Evolutionary conservation across 352 stramenopile species (phyloP), one percentile per base, ranked within the genome.

Genomic region (Globisporangium rhizosaccharum): DNA sequence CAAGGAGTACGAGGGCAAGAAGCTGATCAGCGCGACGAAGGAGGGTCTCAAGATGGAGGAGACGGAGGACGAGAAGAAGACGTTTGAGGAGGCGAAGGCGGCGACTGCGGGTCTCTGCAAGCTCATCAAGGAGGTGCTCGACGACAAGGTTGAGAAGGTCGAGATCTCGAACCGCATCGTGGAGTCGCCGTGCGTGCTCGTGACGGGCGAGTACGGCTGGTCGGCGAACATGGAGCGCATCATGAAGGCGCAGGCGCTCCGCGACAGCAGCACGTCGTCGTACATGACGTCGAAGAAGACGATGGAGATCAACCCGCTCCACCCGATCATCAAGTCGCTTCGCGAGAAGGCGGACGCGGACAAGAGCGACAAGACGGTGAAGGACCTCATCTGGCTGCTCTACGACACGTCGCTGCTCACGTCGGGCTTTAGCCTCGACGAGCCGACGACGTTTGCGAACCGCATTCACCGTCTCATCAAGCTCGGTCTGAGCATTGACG

Each of bases 241-340:
- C 81, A 99, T 99, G 97, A 99, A 99, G 84, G 97, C 97, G 10
- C 97, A 99, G 85, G 97, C 97, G 36, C 92, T 99, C 62, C 94
- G 97, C 66, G 97, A 99, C 82, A 92, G 89, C 63, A 96, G 87
- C 71, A 98, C 97, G 49, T 97, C 88, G 61, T 82, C 92, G 42
- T 99, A 99, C 94, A 99, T 99, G 97, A 90, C 83, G 41, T 98
- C 96, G 53, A 99, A 99, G 94, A 99, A 99, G 92, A 99, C 96
- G 51, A 98, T 99, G 94, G 97, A 99, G 82, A 97, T 99, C 87
- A 99, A 99, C 90, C 97, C 97, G 14, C 76, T 88, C 56, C 98
- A 99, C 87, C 92, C 97, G 41, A 99, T 99, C 78, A 98, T 99
- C 75, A 96, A 94, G 75, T 96, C 95, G 50, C 88, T 99, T 53